Evolutionary conservation across 139 green algal genomes (phyloP).

Genomic region (Chlorella sp.): DNA sequence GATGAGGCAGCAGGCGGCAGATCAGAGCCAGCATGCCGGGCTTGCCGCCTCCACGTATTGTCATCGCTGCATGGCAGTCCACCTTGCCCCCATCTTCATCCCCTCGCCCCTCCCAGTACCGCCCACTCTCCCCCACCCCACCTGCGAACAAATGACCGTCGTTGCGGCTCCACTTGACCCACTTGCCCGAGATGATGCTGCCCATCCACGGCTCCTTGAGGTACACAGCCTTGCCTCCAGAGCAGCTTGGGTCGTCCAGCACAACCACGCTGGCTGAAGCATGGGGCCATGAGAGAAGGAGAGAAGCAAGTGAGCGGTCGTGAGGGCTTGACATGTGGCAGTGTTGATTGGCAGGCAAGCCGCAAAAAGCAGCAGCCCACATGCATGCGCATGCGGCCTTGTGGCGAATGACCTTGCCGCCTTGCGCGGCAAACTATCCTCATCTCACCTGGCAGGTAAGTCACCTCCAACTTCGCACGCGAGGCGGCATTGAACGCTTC

Average conservation of each 20-base stretch:
- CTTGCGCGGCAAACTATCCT: neutral
- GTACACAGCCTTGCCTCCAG: neutral
- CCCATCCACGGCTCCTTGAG: constrained; percentile 13
- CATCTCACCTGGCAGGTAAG: neutral
- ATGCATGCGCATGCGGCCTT: neutral
- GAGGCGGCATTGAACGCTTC: neutral
- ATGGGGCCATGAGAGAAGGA: neutral
- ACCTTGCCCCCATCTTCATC: neutral
- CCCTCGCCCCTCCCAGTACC: neutral
- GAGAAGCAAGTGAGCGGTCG: neutral
- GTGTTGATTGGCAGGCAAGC: neutral
- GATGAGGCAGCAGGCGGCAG: neutral
- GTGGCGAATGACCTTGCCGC: neutral
- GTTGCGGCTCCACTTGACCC: constrained; percentile 14
- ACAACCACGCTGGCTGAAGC: constrained; percentile 10
- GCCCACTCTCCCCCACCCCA: neutral
- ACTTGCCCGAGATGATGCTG: neutral
- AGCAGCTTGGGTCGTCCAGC: neutral
- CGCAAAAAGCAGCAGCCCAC: neutral
- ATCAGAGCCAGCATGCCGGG: neutral
- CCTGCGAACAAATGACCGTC: neutral
- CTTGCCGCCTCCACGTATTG: no score
- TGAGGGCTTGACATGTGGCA: no score
- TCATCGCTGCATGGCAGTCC: neutral
- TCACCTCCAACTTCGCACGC: neutral